Evolutionary conservation across 139 green algal species (phyloP).

Genomic region (Ettlia oleoabundans): DNA sequence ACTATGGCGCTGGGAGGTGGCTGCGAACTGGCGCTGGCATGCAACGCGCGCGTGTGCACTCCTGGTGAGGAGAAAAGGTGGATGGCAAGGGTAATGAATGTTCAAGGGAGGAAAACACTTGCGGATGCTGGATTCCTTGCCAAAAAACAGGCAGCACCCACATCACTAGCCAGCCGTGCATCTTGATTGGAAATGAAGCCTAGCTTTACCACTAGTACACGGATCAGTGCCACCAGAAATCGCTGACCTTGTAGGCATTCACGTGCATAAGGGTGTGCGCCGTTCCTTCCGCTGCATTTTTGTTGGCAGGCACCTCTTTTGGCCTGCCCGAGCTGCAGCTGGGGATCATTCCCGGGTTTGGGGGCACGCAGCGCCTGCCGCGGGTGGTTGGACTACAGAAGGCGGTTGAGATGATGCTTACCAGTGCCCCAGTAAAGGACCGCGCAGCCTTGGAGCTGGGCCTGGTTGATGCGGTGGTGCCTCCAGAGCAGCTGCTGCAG

Average conservation of each 20-base stretch:
- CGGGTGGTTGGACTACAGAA: slow-evolving; percentile 94
- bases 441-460: slow-evolving; percentile 76
- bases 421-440: slow-evolving; percentile 61
- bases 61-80: slow-evolving; percentile 45
- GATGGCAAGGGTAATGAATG: too few relatives aligned
- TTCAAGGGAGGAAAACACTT: too few relatives aligned
- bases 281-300: not conserved
- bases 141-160: too few relatives aligned
- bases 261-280: too few relatives aligned
- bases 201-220: too few relatives aligned
- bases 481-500: slow-evolving; percentile 65
- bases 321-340: slow-evolving; percentile 97
- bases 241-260: too few relatives aligned
- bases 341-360: slow-evolving; percentile 98
- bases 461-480: slow-evolving; percentile 90
- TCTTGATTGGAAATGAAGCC: too few relatives aligned
- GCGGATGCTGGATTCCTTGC: too few relatives aligned
- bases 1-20: slow-evolving; percentile 92
- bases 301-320: slow-evolving; percentile 72
- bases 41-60: slow-evolving; percentile 78
- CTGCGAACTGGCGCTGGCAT: slow-evolving; percentile 94
- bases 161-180: too few relatives aligned
- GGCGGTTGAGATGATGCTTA: slow-evolving; percentile 95
- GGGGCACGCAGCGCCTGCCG: slow-evolving; percentile 96
- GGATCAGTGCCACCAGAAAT: too few relatives aligned